Conservation (phyloP, 2,329 filamentous ascomycete species). For the Dothiorella sarmentorum region DNA sequence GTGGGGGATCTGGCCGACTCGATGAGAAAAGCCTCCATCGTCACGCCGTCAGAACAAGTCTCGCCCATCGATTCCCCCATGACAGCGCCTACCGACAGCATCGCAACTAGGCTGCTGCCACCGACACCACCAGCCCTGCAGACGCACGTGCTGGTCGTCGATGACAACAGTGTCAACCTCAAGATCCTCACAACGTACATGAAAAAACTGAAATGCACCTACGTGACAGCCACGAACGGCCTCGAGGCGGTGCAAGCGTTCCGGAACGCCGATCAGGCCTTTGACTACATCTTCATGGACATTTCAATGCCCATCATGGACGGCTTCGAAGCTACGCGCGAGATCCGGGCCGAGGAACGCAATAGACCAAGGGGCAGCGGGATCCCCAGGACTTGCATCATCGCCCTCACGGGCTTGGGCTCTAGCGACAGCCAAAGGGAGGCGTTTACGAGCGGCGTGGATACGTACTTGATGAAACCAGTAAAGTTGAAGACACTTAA, state of each 20-base stretch:
- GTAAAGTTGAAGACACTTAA: slow-evolving; percentile 24
- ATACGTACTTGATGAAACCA: slow-evolving; percentile 48
- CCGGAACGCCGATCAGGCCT: background rate
- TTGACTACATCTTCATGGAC: slow-evolving; percentile 46
- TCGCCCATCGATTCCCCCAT: background rate
- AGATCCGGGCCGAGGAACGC: slow-evolving; percentile 38
- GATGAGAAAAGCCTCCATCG: too few relatives aligned
- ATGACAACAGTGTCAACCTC: slow-evolving; percentile 36
- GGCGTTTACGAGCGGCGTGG: slow-evolving; percentile 42
- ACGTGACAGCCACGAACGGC: slow-evolving; percentile 35
- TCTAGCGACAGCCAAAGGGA: slow-evolving; percentile 43
- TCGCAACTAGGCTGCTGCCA: background rate
- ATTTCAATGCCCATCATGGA: slow-evolving; percentile 48
- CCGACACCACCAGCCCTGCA: background rate
- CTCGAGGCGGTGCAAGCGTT: slow-evolving; percentile 41
- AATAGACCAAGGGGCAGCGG: slow-evolving; percentile 20
- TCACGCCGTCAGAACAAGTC: too few relatives aligned
- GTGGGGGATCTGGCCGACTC: too few relatives aligned
- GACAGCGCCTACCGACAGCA: background rate
- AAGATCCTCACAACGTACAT: slow-evolving; percentile 52
- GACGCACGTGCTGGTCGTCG: slow-evolving; percentile 16
- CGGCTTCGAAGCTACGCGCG: slow-evolving; percentile 43
- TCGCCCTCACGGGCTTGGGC: slow-evolving; percentile 45
- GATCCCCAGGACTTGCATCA: slow-evolving; percentile 27
- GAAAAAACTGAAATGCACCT: slow-evolving; percentile 27